Evolutionary conservation across 495 filamentous ascomycete species (phyloP).

Genomic region (Penicillium salamii): DNA sequence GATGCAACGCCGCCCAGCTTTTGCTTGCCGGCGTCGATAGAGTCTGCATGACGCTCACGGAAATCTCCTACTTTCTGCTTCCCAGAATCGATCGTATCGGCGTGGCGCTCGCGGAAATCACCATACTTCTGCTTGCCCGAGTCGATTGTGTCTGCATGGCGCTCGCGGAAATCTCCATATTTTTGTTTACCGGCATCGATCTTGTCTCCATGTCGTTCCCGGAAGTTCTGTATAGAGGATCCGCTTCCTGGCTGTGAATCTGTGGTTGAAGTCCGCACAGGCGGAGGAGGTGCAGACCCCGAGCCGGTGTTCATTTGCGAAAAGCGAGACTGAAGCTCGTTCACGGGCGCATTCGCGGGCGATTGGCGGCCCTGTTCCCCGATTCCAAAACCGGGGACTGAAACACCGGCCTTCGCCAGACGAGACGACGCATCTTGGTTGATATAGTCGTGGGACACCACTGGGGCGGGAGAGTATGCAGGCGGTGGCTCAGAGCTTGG

Average conservation of each 20-base stretch:
- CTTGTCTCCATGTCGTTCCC: conserved; percentile 67
- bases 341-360: conserved; percentile 40
- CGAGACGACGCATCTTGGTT: conserved; percentile 68
- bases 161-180: conserved; percentile 64
- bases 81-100: not conserved
- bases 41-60: conserved; percentile 4
- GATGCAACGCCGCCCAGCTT: conserved; percentile 1
- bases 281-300: conserved; percentile 25
- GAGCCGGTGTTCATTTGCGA: conserved; percentile 48
- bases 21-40: conserved; percentile 2
- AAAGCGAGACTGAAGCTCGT: conserved; percentile 68
- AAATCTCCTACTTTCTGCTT: conserved; percentile 5
- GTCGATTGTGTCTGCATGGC: conserved; percentile 59
- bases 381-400: conserved; percentile 79
- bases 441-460: conserved; percentile 43
- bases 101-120: conserved; percentile 44
- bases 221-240: conserved; percentile 55
- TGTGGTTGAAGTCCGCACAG: conserved; percentile 48
- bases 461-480: conserved; percentile 40
- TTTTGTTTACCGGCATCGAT: conserved; percentile 61
- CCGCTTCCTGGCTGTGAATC: conserved; percentile 35
- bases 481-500: conserved; percentile 54
- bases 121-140: conserved; percentile 58
- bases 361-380: conserved; percentile 30
- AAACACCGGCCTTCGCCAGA: conserved; percentile 74